Evolutionary conservation across 179 eudicot species (phyloP), one percentile per base, ranked within the genome.

Genomic region (Actinidia polygama): DNA sequence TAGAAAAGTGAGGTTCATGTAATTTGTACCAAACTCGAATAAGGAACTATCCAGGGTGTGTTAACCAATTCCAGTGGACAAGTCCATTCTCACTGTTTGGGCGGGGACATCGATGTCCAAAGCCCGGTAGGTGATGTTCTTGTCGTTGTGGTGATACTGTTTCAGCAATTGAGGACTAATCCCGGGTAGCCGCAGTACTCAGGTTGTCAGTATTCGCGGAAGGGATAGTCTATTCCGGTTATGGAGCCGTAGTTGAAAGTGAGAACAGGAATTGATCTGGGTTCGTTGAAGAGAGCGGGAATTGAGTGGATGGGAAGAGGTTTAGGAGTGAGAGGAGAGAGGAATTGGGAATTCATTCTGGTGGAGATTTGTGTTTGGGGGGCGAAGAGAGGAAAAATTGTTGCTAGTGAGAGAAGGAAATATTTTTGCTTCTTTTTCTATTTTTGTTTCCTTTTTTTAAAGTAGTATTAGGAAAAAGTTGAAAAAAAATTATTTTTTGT

Each of bases 131-230:
- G 30, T 83, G 18, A 85, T 24, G 26, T 61, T 77, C 78, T 58
- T 70, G 74, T 85, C 82, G 10, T 70, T 55, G 78, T 81, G 49
- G 94, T 64, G 4, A 19, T 36, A 36, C 74, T 78, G 75, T n/a
- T 46, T 7, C 77, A 10, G 40, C 93, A 91, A 14, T 61, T 57
- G 70, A 91, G 91, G 59, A 50, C 85, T 10, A 89, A 59, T 1
- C 83, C 83, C 16, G 91, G 91, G 53, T 91, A 81, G 30, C 93
- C 93, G 59, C 91, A 91, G 23, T 84, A 77, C 19, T 53, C 66
- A 11, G 91, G 87, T 63, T 83, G 73, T 5, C 30, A 6, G 1
- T 24, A 8, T 53, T 90, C 86, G 14, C 88, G 83, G 81, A 89
- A 90, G 11, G 93, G 93, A 78, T 90, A 90, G 49, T 76, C 83